These are phyloP conservation scores for Echinochloa phyllopogon DNA, from an alignment of 176 grass and related monocot genomes.

Conservation along the genomic window DNA sequence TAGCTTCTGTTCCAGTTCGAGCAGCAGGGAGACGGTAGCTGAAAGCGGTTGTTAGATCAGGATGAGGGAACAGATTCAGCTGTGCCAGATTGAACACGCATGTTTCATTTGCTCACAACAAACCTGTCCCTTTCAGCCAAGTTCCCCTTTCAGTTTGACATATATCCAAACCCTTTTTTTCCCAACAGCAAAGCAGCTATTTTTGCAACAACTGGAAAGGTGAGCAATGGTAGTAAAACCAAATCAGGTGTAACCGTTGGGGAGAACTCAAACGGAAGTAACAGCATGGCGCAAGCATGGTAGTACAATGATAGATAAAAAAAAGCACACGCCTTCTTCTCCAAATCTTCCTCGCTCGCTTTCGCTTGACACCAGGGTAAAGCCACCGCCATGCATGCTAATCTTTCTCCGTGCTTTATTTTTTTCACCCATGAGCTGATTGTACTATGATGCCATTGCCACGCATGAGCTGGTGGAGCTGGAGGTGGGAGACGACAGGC, in stretches of 20 bases:
- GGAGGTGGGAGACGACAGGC: constrained; percentile 9
- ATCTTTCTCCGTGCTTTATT: too few relatives aligned
- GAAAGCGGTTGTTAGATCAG: constrained; percentile 1
- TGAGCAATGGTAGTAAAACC: neutral
- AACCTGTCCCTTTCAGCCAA: neutral
- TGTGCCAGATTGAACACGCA: neutral
- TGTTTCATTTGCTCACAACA: neutral
- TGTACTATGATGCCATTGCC: neutral
- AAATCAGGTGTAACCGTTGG: neutral
- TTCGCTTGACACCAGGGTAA: neutral
- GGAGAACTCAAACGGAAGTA: neutral
- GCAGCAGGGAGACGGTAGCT: neutral
- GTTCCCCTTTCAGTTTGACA: neutral
- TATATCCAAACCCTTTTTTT: neutral
- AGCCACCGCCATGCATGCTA: neutral
- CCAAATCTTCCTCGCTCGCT: neutral
- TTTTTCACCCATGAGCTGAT: neutral
- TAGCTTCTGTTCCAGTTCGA: neutral
- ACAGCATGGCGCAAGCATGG: neutral
- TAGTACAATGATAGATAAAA: neutral
- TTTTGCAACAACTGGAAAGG: neutral
- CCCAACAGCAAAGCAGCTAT: neutral
- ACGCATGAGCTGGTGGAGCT: neutral
- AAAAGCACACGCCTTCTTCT: neutral
- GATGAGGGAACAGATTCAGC: neutral